Evolutionary conservation across 345 rosid genomes (phyloP), one percentile per base, ranked within the genome.

Genomic region (Noccaea bulbosa): DNA sequence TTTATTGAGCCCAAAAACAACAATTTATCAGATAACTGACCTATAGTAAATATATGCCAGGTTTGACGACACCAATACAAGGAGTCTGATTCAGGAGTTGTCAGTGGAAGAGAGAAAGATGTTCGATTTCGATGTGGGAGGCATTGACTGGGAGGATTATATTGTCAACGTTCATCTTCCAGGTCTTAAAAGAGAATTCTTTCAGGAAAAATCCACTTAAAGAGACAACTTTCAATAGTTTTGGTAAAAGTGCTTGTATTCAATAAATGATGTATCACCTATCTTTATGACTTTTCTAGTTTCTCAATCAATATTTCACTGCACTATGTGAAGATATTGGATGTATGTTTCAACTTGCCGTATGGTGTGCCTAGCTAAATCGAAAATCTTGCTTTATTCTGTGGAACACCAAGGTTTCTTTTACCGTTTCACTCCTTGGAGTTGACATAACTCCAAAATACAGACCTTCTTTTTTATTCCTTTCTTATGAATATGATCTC

Each of bases 91-190:
- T 14, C 49, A 62, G 8, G 72, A 73, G 5, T 38, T 77, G 78
- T 73, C 82, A 9, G 12, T 1, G 8, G 82, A 80, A 67, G 89
- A 83, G 73, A 55, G 6, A 57, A 52, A 30, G 22, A 70, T 24
- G 16, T 82, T 81, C 43, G 73, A 59, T 2, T 63, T 80, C 1
- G 73, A 83, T 48, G 7, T 67, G 11, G 62, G 49, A 5, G 64
- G 59, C 73, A 69, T 83, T 44, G 71, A 77, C 43, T 86, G 85
- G 83, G 38, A 68, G 65, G 30, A 82, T 67, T 82, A 74, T 69
- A 48, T 86, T 35, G 30, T 47, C 7, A 66, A 75, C 9, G 35
- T 73, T 61, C 84, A 82, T 60, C 70, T 83, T 35, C 86, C 82
- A 10, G 76, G 60, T 47, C 41, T 76, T 68, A 67, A 58, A 14